These are phyloP conservation scores for Paspalum notatum DNA, from an alignment of 176 grass and related monocot species.

Conservation along the genomic window DNA sequence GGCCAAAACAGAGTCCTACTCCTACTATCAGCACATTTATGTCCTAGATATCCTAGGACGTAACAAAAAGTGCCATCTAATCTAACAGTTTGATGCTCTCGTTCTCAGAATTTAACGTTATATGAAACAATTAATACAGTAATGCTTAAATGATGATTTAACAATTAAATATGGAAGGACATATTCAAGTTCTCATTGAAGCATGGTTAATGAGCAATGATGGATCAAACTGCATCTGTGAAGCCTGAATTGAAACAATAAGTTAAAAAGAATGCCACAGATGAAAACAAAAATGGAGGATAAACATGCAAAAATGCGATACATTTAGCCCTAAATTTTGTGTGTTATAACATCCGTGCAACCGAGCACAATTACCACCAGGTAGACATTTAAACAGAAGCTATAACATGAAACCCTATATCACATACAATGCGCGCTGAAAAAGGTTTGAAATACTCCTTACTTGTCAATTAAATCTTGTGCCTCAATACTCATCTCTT, in stretches of 20 bases:
- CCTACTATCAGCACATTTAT: too few relatives aligned
- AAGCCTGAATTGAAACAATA: conserved; percentile 24
- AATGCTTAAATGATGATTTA: not conserved
- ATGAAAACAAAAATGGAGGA: conserved; percentile 15
- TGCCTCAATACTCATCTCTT: conserved; percentile 90
- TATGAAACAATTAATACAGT: conserved; percentile 17
- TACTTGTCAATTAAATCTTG: conserved; percentile 97
- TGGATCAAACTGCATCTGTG: not conserved
- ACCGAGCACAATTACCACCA: conserved; percentile 21
- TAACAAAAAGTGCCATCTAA: not conserved
- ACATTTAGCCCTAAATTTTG: not conserved
- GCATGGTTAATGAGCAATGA: conserved; percentile 30
- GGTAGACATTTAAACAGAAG: conserved; percentile 33
- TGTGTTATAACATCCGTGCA: not conserved
- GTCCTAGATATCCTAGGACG: too few relatives aligned
- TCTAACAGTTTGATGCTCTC: conserved; percentile 1
- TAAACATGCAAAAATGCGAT: conserved; percentile 17
- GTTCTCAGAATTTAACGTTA: conserved; percentile 16
- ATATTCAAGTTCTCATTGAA: not conserved
- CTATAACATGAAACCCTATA: conserved; percentile 27
- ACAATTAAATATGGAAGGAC: conserved; percentile 19
- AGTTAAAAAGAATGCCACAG: not conserved
- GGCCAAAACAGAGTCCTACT: too few relatives aligned
- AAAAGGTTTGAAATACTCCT: conserved; percentile 48
- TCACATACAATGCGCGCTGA: conserved; percentile 25